Percentiles rank a stretch among this genome's conserved stretches.
Conservation (phyloP, 2,329 filamentous ascomycete genomes). For the Colletotrichum orbiculare region DNA sequence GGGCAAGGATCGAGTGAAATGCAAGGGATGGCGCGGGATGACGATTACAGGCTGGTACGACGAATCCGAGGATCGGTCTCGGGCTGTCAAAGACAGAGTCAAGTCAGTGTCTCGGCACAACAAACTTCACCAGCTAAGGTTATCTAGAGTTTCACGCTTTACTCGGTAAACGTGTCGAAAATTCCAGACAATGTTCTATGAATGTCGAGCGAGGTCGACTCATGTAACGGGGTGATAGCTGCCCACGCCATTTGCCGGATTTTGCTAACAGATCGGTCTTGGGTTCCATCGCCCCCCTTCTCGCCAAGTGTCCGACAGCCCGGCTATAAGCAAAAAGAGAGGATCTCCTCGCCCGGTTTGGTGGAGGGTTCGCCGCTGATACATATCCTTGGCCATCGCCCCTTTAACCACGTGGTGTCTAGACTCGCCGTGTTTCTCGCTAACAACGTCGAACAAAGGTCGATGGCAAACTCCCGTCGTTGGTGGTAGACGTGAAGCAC, state of each 20-base stretch:
- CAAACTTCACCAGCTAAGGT: not conserved
- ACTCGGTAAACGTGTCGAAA: not conserved
- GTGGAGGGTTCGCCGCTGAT: slow-evolving; percentile 6
- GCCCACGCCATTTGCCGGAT: not conserved
- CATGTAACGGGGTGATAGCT: slow-evolving; percentile 10
- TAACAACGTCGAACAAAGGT: slow-evolving; percentile 15
- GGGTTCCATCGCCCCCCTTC: slow-evolving; percentile 15
- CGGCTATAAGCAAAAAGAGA: slow-evolving; percentile 29
- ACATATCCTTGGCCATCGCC: slow-evolving; percentile 16
- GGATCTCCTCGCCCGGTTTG: slow-evolving; percentile 10
- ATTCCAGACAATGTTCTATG: not conserved
- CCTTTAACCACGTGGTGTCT: slow-evolving; percentile 29
- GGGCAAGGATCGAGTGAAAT: too few relatives aligned
- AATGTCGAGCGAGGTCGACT: not conserved
- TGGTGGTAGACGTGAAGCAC: slow-evolving; percentile 2
- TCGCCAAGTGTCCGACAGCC: slow-evolving; percentile 10
- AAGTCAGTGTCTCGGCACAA: slow-evolving; percentile 9
- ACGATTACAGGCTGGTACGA: not conserved
- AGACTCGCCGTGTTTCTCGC: slow-evolving; percentile 12
- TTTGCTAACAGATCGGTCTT: not conserved
- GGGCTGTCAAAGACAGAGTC: slow-evolving; percentile 6
- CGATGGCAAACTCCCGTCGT: slow-evolving; percentile 20
- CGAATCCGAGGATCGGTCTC: not conserved
- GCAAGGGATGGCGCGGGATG: too few relatives aligned
- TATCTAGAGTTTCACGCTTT: slow-evolving; percentile 14